Base-by-base conservation (phyloP, 192 early-diverging fungal species). In the Coemansia sp. region DNA sequence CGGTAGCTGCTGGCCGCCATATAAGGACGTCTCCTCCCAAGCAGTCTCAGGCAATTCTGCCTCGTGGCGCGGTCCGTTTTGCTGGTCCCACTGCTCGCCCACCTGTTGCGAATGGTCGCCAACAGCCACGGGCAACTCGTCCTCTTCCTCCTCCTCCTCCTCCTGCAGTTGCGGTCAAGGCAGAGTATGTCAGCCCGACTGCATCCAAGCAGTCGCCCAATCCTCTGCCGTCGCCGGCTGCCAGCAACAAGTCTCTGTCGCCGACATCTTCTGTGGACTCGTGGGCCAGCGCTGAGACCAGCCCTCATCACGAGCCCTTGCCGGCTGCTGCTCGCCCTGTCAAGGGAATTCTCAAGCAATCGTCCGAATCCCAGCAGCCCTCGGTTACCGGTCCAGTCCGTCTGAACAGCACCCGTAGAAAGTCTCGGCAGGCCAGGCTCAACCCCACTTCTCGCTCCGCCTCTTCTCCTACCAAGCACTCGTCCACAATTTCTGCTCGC, bases 271-370 rank as follows among this genome's bases (percentile, higher is more conserved):
- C 75, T 12, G 46, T 64, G 6, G 67, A 60, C 5, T 78, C 75
- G 8, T 66, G 65, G 69, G 58, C 57, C 14, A 78, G 75, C 36
- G 64, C 75, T 6, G 57, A 52, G 45, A 57, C 54, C 28, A 71
- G 60, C 11, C 68, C 69, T 12, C 64, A 65, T 44, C 75, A 78
- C 40, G 75, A 78, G 58, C 75, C 75, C 5, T 45, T 62, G 50
- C 69, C 75, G 0, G 54, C 69, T 6, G 69, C 56, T 0, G 75
- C 69, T 5, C 47, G 58, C 16, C 75, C 75, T 0, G 21, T 67
- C 11, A 78, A 71, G 58, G 69, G 75, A 0, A 78, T 78, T 12
- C 49, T 78, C 11, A 78, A 78, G 54, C 42, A 52, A 15, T 49
- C 69, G 37, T 15, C 18, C 11, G 40, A 20, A 15, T 31, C 40